Base-by-base conservation (phyloP, 768 basidiomycete genomes). In the Rossbeevera mucosa region DNA sequence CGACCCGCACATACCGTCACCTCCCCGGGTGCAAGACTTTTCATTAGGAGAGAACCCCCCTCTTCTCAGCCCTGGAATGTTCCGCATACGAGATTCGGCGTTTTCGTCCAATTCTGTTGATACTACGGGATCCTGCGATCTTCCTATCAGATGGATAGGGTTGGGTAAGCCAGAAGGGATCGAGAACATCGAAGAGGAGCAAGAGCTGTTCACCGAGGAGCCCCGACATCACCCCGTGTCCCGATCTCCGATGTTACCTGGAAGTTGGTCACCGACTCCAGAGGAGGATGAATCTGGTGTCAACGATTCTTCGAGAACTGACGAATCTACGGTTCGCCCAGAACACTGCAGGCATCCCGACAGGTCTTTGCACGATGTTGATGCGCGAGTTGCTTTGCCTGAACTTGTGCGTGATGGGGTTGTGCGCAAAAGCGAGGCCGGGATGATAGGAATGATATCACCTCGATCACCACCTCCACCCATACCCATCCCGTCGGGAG, bases 141-240 rank as follows among this genome's bases (percentile, higher is more conserved):
- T 80, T 38, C 80, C 83, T 3, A 80, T 84, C 47, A 78, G 80
- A 48, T 87, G 83, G 84, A 79, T 79, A 5, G 85, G 83, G 25
- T 48, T 69, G 62, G 66, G 69, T 57, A 62, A 65, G 51, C 63
- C 69, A 55, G 71, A 69, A 40, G 74, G 74, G 28, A 68, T 70
- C 41, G 72, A 69, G 57, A 69, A 67, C 33, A 69, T 69, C 11
- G 63, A 70, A 52, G 70, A 72, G 47, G 72, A 67, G 42, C 55
- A 59, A 51, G 69, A 71, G 47, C 20, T 64, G 7, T 65, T 55
- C 42, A 59, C 60, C 20, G 65, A 70, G 38, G 61, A 63, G 50
- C 55, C 59, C 28, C 49, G 50, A 21, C 54, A 59, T 18, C 59
- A 60, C 16, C 61, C 60, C 36, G 58, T 56, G 31, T 68, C 63